phyloP scores from a whole-genome alignment of 176 grass and related monocot genomes.

The Phoenix roebelenii region DNA sequence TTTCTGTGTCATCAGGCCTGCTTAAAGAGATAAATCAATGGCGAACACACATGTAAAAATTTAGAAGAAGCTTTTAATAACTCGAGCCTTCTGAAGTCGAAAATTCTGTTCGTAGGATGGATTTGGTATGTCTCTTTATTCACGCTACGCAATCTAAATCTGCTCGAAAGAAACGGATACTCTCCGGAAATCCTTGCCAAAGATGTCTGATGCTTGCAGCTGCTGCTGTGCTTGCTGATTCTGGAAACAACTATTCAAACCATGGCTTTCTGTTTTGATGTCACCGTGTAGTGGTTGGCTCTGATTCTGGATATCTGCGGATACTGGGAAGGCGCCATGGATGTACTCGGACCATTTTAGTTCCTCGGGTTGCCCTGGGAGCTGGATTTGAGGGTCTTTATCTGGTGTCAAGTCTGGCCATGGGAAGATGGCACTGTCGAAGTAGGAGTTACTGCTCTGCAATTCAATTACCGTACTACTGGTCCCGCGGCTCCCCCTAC shows the following conservation, averaged over 20 bases:
- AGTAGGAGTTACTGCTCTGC: slow-evolving; percentile 41
- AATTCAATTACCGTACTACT: slow-evolving; percentile 35
- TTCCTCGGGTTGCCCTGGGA: slow-evolving; percentile 33
- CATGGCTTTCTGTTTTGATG: slow-evolving; percentile 44
- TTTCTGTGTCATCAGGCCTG: neutral
- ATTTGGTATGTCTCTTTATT: neutral
- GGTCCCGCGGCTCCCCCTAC: slow-evolving; percentile 40
- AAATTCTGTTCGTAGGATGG: neutral
- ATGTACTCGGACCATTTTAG: slow-evolving; percentile 72
- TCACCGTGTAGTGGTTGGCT: slow-evolving; percentile 44
- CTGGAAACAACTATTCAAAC: slow-evolving; percentile 34
- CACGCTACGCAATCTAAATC: slow-evolving; percentile 34
- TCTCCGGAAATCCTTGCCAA: slow-evolving; percentile 55
- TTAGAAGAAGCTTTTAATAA: neutral
- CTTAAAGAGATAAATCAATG: neutral
- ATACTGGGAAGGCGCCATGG: slow-evolving; percentile 37
- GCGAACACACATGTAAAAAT: neutral
- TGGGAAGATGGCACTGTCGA: slow-evolving; percentile 44
- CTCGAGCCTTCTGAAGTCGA: neutral
- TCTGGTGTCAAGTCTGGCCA: slow-evolving; percentile 47
- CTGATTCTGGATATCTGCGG: slow-evolving; percentile 36
- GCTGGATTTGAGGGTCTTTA: slow-evolving; percentile 30
- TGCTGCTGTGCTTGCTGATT: slow-evolving; percentile 45
- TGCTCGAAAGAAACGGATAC: slow-evolving; percentile 52
- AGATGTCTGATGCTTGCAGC: slow-evolving; percentile 36